Evolutionary conservation across 495 filamentous ascomycete species (phyloP).

Genomic region (Podospora comata): DNA sequence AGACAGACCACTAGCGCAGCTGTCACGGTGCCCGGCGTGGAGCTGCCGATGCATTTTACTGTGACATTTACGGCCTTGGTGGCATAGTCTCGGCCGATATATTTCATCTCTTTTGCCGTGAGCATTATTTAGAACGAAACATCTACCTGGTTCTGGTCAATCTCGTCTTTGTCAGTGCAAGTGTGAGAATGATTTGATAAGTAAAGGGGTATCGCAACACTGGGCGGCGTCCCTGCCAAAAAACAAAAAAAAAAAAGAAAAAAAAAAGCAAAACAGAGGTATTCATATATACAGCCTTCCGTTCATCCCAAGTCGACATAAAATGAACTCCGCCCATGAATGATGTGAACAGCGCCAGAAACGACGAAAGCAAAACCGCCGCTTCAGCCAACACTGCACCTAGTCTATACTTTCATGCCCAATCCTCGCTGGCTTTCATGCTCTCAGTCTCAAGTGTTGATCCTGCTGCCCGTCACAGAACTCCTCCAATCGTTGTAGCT

Average conservation of each 20-base stretch:
- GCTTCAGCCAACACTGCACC: not conserved
- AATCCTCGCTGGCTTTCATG: not conserved
- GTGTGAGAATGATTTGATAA: slow-evolving; percentile 12
- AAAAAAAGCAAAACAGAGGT: not conserved
- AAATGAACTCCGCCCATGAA: not conserved
- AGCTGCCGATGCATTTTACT: not conserved
- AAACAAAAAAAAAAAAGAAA: not conserved
- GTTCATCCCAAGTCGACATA: not conserved
- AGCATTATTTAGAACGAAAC: not conserved
- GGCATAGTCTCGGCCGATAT: not conserved
- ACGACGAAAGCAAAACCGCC: not conserved
- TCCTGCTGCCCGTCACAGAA: not conserved
- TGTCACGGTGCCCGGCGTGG: not conserved
- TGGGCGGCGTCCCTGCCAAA: slow-evolving; percentile 9
- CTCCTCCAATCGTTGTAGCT: not conserved
- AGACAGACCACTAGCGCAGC: not conserved
- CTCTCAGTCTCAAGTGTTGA: not conserved
- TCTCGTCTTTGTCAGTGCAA: not conserved
- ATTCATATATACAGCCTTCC: slow-evolving; percentile 12
- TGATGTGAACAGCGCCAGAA: not conserved
- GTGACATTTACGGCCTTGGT: not conserved
- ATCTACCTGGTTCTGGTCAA: too few relatives aligned
- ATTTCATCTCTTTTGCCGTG: slow-evolving; percentile 1
- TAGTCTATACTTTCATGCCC: not conserved
- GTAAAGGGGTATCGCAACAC: slow-evolving; percentile 25